A percentile compares a stretch with the other conserved stretches of the same genome.
These are phyloP conservation scores for Suhomyces sp. DNA, from an alignment of 805 yeast species.

Conservation along the genomic window DNA sequence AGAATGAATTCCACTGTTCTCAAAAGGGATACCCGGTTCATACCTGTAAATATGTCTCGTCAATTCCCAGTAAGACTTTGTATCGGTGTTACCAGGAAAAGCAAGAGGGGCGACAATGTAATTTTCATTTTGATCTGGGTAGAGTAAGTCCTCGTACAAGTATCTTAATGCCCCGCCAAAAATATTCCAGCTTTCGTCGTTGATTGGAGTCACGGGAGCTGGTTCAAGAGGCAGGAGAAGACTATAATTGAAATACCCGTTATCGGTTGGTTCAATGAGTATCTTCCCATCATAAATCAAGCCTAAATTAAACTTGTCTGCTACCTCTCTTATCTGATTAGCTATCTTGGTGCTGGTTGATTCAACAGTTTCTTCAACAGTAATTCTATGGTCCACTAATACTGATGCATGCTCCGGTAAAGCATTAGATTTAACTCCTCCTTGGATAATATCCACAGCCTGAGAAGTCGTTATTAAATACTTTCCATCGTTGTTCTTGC, in stretches of 20 bases:
- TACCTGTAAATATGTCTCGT: slow-evolving; percentile 38
- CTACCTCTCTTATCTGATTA: slow-evolving; percentile 29
- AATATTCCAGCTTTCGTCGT: slow-evolving; percentile 31
- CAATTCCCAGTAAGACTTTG: slow-evolving; percentile 42
- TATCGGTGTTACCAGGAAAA: slow-evolving; percentile 42
- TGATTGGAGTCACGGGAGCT: slow-evolving; percentile 38
- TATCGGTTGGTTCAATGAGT: slow-evolving; percentile 20
- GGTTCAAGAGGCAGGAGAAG: slow-evolving; percentile 31
- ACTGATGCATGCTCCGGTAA: slow-evolving; percentile 49
- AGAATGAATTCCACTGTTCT: slow-evolving; percentile 29
- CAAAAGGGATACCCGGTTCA: slow-evolving; percentile 22
- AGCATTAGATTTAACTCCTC: slow-evolving; percentile 53
- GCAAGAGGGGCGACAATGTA: slow-evolving; percentile 35
- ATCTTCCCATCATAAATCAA: slow-evolving; percentile 26
- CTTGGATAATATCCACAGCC: slow-evolving; percentile 46
- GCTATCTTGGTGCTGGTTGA: slow-evolving; percentile 33
- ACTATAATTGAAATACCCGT: slow-evolving; percentile 34
- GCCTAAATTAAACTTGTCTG: slow-evolving; percentile 39
- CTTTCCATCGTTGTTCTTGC: slow-evolving; percentile 23
- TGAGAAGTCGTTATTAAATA: slow-evolving; percentile 47
- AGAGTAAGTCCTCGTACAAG: slow-evolving; percentile 36
- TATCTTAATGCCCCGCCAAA: slow-evolving; percentile 39
- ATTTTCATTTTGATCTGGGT: slow-evolving; percentile 22
- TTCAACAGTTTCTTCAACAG: slow-evolving; percentile 42
- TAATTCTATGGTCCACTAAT: slow-evolving; percentile 46